Evolutionary conservation across 352 stramenopile genomes (phyloP).

Genomic region (Phytophthora cactorum): DNA sequence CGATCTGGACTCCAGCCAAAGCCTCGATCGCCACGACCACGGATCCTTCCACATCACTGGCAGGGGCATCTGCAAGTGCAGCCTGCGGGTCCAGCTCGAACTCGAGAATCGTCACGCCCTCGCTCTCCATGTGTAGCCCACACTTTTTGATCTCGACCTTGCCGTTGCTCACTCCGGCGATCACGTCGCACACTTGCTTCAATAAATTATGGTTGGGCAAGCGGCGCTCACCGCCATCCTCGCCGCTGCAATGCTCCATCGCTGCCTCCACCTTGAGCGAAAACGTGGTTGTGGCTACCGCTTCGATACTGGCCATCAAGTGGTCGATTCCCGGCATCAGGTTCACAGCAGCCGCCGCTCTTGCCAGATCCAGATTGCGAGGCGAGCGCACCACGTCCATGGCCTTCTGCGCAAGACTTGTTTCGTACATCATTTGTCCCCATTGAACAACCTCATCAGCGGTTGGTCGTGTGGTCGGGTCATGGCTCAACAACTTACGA

Average conservation of each 20-base stretch:
- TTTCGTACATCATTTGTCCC: constrained; percentile 81
- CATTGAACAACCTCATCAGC: constrained; percentile 76
- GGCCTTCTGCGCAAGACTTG: constrained; percentile 57
- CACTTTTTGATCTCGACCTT: constrained; percentile 86
- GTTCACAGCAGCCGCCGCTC: constrained; percentile 20
- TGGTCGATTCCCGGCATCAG: constrained; percentile 42
- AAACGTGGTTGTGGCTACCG: constrained; percentile 44
- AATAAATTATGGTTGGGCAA: constrained; percentile 89
- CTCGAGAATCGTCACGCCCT: constrained; percentile 75
- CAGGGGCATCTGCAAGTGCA: constrained; percentile 28
- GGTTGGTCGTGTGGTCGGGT: constrained; percentile 58
- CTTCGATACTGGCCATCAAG: constrained; percentile 30
- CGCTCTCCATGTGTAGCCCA: constrained; percentile 74
- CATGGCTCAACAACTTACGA: constrained; percentile 56
- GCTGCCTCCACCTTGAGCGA: constrained; percentile 74
- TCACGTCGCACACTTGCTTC: constrained; percentile 85
- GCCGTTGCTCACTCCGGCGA: constrained; percentile 58
- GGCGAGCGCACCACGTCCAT: constrained; percentile 64
- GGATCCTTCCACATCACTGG: constrained; percentile 32
- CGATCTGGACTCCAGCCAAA: constrained; percentile 47
- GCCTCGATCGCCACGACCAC: constrained; percentile 55
- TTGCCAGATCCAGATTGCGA: constrained; percentile 37
- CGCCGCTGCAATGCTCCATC: constrained; percentile 48
- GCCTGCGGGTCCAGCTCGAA: constrained; percentile 70
- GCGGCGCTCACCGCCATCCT: constrained; percentile 51